These are phyloP conservation scores for Telfairia occidentalis DNA, from an alignment of 331 rosid genomes.

Conservation along the genomic window DNA sequence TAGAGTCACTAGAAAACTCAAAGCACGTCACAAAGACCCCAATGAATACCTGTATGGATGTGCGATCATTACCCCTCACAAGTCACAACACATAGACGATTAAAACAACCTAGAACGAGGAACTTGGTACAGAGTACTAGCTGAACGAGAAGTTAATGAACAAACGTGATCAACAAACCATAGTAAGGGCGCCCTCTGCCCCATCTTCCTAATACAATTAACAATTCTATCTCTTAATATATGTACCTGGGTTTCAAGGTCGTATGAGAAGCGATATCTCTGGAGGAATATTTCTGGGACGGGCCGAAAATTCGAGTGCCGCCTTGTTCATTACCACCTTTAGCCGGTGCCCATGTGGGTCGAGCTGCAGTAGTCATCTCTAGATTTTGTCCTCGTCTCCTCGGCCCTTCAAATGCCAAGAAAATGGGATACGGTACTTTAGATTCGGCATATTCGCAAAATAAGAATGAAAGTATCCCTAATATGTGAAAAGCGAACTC, in stretches of 20 bases:
- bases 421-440: neutral
- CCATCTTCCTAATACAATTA: neutral
- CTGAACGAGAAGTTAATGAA: neutral
- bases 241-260: slow-evolving; percentile 66
- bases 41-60: neutral
- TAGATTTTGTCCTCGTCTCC: neutral
- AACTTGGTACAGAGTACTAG: neutral
- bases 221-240: neutral
- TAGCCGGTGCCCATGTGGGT: slow-evolving; percentile 99
- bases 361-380: slow-evolving; percentile 91
- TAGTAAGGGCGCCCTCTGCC: neutral
- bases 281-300: slow-evolving; percentile 81
- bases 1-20: neutral
- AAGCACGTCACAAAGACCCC: neutral
- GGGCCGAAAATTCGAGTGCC: slow-evolving; percentile 95
- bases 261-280: slow-evolving; percentile 86
- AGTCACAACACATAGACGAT: neutral
- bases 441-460: neutral
- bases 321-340: slow-evolving; percentile 97
- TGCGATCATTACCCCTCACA: neutral
- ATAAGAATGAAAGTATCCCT: neutral
- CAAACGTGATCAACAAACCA: neutral
- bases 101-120: neutral
- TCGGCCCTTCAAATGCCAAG: neutral
- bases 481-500: neutral